Percentiles rank a stretch among this genome's conserved stretches.
Conservation (phyloP, 2,329 filamentous ascomycete species). For the Claviceps africana region DNA sequence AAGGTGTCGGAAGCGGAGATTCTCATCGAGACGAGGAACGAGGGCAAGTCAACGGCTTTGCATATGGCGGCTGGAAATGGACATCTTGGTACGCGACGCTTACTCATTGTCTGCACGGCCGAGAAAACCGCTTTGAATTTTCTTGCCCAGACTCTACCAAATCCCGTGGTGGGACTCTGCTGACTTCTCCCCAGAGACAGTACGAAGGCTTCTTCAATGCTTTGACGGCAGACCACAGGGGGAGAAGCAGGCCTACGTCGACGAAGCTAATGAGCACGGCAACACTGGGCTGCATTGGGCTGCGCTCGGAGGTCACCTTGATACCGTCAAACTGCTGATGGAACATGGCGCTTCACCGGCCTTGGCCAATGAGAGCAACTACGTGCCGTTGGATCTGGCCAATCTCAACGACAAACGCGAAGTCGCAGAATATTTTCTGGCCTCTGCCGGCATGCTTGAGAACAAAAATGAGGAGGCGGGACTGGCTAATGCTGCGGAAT, state of each 20-base stretch:
- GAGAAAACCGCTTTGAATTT: no score
- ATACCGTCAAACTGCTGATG: constrained; percentile 63
- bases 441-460: constrained; percentile 34
- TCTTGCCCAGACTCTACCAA: neutral
- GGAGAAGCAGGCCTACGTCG: constrained; percentile 41
- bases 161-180: neutral
- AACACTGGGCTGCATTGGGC: constrained; percentile 95
- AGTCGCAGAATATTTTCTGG: constrained; percentile 47
- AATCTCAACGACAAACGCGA: constrained; percentile 54
- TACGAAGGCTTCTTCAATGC: constrained; percentile 28
- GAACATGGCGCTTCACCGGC: constrained; percentile 64
- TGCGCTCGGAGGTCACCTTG: constrained; percentile 73
- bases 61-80: constrained; percentile 94
- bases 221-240: constrained; percentile 26
- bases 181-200: constrained; percentile 24
- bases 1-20: constrained; percentile 46
- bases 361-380: constrained; percentile 69
- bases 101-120: neutral
- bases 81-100: constrained; percentile 50
- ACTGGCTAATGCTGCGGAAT: constrained; percentile 24
- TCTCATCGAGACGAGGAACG: constrained; percentile 56
- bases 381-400: constrained; percentile 64
- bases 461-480: constrained; percentile 31
- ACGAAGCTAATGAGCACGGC: constrained; percentile 62
- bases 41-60: constrained; percentile 63